phyloP scores from a whole-genome alignment of 2,329 filamentous ascomycete genomes.

The Beauveria brongniartii region DNA sequence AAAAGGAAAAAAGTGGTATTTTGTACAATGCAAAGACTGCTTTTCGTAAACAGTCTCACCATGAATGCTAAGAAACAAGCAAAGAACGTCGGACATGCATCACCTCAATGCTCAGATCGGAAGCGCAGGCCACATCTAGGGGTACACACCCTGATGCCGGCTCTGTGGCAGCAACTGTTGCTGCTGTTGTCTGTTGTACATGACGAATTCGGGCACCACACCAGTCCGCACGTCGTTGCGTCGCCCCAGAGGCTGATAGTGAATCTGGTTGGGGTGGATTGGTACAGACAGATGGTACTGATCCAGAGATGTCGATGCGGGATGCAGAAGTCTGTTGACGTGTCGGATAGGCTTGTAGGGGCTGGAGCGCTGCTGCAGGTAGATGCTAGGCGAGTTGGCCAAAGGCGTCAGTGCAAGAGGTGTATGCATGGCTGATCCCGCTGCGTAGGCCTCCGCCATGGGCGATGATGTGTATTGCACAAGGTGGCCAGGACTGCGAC shows the following conservation, averaged over 20 bases:
- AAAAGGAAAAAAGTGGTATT: background rate
- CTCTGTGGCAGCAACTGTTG: constrained; percentile 12
- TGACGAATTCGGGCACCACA: constrained; percentile 56
- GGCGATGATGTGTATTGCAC: constrained; percentile 54
- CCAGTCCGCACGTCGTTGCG: constrained; percentile 60
- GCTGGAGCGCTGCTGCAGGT: constrained; percentile 79
- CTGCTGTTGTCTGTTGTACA: constrained; percentile 26
- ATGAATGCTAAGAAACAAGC: background rate
- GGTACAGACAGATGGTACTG: constrained; percentile 55
- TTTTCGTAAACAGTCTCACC: background rate
- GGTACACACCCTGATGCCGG: constrained; percentile 9
- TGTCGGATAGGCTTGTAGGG: constrained; percentile 87
- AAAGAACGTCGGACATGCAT: background rate
- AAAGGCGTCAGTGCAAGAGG: constrained; percentile 53
- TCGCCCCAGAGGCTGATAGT: constrained; percentile 71
- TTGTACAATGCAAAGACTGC: constrained; percentile 1
- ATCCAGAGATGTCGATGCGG: constrained; percentile 71
- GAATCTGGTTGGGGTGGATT: constrained; percentile 64
- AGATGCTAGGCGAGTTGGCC: constrained; percentile 78
- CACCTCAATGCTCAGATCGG: background rate
- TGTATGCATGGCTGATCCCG: constrained; percentile 45
- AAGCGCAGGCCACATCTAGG: constrained; percentile 2
- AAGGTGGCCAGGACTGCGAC: constrained; percentile 42
- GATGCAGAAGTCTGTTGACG: constrained; percentile 84
- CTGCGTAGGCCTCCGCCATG: constrained; percentile 52